A percentile compares a stretch with the other conserved stretches of the same genome.
Evolutionary conservation across 257 asterid species (phyloP).

Genomic region (Thymus mandschuricus): DNA sequence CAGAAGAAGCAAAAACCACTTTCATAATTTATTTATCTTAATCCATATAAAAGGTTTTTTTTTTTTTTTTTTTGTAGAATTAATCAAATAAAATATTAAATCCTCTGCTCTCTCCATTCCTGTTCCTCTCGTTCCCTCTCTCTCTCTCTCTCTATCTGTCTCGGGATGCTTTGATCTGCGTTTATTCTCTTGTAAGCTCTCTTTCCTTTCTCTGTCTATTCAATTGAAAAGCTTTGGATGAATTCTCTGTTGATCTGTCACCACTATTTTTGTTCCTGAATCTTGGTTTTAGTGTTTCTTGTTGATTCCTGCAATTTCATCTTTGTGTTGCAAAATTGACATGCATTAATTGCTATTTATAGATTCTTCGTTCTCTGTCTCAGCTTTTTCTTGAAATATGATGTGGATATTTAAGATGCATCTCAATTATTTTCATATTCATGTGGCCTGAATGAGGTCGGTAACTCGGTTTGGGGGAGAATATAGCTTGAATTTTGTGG

Average conservation of each 20-base stretch:
- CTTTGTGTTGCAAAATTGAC: slow-evolving; percentile 2
- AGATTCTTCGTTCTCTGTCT: not conserved
- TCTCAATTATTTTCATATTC: slow-evolving; percentile 4
- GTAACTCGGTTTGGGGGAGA: not conserved
- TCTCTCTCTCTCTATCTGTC: not conserved
- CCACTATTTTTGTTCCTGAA: not conserved
- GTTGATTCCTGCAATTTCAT: slow-evolving; percentile 19
- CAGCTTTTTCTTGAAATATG: not conserved
- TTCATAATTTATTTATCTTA: not conserved
- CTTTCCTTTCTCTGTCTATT: not conserved
- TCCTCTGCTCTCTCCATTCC: slow-evolving; percentile 11
- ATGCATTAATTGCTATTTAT: slow-evolving; percentile 1
- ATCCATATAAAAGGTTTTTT: not conserved
- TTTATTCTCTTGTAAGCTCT: slow-evolving; percentile 10
- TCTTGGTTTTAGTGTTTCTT: not conserved
- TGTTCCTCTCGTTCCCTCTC: not conserved
- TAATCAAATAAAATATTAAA: slow-evolving; percentile 3
- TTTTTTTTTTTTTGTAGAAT: not conserved
- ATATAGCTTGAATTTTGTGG: not conserved
- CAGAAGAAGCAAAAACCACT: slow-evolving; percentile 4
- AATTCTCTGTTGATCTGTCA: not conserved
- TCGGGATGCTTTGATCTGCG: slow-evolving; percentile 10
- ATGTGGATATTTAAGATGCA: slow-evolving; percentile 6
- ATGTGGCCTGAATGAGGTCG: not conserved
- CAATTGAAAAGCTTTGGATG: not conserved